Percentiles rank a stretch among this genome's conserved stretches.
Conservation (phyloP, 2,329 filamentous ascomycete species). For the Rutstroemia sydowiana region DNA sequence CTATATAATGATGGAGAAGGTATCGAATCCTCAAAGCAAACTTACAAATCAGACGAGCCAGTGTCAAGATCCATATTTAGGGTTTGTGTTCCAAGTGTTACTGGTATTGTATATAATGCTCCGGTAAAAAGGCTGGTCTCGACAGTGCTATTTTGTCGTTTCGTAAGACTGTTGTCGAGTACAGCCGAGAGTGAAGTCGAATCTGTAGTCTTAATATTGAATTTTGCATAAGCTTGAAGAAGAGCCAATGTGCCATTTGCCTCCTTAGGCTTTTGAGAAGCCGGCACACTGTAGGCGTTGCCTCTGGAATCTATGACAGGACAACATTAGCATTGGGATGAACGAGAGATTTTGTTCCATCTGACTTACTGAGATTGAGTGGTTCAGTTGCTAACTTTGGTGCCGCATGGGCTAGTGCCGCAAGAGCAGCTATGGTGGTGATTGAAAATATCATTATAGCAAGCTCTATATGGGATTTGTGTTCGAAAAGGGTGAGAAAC, state of each 20-base stretch:
- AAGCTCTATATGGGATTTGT: not conserved
- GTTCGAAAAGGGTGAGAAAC: constrained; percentile 10
- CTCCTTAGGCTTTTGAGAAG: constrained; percentile 23
- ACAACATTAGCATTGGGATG: not conserved
- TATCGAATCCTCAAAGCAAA: not conserved
- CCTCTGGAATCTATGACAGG: not conserved
- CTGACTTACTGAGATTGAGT: not conserved
- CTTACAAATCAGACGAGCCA: constrained; percentile 28
- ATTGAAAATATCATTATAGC: constrained; percentile 24
- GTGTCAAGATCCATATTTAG: constrained; percentile 29
- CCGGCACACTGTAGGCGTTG: constrained; percentile 20
- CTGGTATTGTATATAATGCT: constrained; percentile 25
- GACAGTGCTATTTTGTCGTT: constrained; percentile 25
- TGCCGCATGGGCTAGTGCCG: constrained; percentile 18
- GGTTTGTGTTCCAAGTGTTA: constrained; percentile 24
- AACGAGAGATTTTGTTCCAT: not conserved
- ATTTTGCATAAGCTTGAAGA: constrained; percentile 29
- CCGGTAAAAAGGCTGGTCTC: constrained; percentile 19
- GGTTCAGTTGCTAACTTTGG: constrained; percentile 8
- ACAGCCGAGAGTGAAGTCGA: no score
- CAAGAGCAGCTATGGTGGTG: constrained; percentile 22
- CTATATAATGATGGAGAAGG: not conserved
- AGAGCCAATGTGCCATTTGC: constrained; percentile 28
- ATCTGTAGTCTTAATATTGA: constrained; percentile 25
- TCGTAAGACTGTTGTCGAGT: constrained; percentile 19